These are phyloP conservation scores for Echites panduratus DNA, from an alignment of 257 asterid genomes.

Conservation along the genomic window DNA sequence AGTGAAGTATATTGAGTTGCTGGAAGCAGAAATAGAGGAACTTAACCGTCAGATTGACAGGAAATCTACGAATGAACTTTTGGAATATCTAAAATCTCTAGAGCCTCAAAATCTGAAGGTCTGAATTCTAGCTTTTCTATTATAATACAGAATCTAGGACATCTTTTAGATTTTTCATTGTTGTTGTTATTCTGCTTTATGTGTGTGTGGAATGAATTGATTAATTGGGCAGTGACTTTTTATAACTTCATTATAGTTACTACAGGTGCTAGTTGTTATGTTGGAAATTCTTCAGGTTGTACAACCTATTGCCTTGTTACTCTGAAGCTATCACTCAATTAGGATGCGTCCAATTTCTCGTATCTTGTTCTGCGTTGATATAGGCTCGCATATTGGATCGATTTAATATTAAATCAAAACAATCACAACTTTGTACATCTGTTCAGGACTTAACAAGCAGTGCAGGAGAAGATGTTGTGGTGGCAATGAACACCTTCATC, in stretches of 20 bases:
- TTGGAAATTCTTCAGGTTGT: background rate
- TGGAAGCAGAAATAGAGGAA: slow-evolving; percentile 96
- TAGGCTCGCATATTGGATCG: background rate
- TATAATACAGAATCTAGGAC: slow-evolving; percentile 14
- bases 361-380: slow-evolving; percentile 5
- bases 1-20: slow-evolving; percentile 88
- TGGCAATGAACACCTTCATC: slow-evolving; percentile 93
- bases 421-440: background rate
- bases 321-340: background rate
- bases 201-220: background rate
- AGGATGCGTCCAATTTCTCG: background rate
- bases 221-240: background rate
- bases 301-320: background rate
- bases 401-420: background rate
- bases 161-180: background rate
- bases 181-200: background rate
- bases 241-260: background rate
- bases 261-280: background rate
- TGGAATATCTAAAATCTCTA: slow-evolving; percentile 84
- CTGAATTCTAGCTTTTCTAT: slow-evolving; percentile 14
- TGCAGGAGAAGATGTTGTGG: slow-evolving; percentile 89
- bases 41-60: slow-evolving; percentile 78
- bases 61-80: slow-evolving; percentile 62
- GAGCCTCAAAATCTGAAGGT: slow-evolving; percentile 99
- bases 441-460: slow-evolving; percentile 85